A percentile compares a stretch with the other conserved stretches of the same genome.
Evolutionary conservation across 768 basidiomycete species (phyloP).

Genomic region (Agrocybe praecox): DNA sequence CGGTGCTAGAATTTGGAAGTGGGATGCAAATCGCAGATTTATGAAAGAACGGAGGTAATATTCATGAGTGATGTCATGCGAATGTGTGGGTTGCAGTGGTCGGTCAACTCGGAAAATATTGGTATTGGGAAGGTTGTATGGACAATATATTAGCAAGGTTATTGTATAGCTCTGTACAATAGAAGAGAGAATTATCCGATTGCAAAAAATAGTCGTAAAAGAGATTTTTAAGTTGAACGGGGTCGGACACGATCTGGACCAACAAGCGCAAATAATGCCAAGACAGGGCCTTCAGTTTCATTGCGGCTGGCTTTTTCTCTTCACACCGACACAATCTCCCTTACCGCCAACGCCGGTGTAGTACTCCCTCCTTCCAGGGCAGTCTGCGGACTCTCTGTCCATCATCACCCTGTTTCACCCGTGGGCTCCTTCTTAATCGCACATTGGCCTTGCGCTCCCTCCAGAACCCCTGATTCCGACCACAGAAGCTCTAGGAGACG

Average conservation of each 20-base stretch:
- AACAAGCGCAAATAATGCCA: conserved; percentile 21
- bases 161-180: no score
- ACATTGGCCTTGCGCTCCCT: not conserved
- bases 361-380: conserved; percentile 6
- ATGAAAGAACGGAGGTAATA: no score
- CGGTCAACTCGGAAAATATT: no score
- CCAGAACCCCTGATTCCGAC: not conserved
- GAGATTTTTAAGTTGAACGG: not conserved
- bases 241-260: conserved; percentile 4
- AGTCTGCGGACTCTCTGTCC: conserved; percentile 16
- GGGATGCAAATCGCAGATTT: no score
- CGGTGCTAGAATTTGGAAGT: no score
- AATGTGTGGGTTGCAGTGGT: no score
- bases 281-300: conserved; percentile 4
- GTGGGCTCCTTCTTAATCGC: conserved; percentile 3
- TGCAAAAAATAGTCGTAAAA: no score
- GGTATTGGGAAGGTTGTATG: no score
- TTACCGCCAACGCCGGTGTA: conserved; percentile 13
- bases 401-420: not conserved
- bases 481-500: not conserved
- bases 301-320: conserved; percentile 9
- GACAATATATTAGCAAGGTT: no score
- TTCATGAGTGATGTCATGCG: no score
- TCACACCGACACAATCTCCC: conserved; percentile 11
- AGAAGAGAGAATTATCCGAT: no score